phyloP scores from a whole-genome alignment of 768 basidiomycete genomes.

The Coprinopsis marcescibilis region DNA sequence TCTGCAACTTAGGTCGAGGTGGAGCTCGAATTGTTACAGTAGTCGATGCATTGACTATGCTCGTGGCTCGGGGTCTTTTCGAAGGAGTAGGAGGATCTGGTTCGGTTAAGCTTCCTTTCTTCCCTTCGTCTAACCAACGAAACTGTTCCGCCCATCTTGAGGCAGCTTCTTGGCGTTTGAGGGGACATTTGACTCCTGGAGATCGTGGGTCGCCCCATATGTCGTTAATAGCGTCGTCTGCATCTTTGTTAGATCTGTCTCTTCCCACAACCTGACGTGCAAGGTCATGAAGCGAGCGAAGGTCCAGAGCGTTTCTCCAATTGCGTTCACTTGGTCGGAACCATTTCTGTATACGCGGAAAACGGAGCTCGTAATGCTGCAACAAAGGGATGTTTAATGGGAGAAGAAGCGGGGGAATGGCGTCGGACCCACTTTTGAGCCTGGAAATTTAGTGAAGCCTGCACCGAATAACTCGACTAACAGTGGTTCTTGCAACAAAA shows the following conservation, averaged over 20 bases:
- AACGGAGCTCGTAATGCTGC: conserved; percentile 80
- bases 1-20: too few relatives aligned
- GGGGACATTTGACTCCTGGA: conserved; percentile 30
- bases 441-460: conserved; percentile 69
- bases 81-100: background rate
- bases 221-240: conserved; percentile 36
- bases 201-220: conserved; percentile 34
- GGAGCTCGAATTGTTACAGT: too few relatives aligned
- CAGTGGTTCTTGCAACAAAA: conserved; percentile 63
- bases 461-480: conserved; percentile 75
- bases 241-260: conserved; percentile 43
- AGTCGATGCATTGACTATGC: background rate
- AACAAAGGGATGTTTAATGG: background rate
- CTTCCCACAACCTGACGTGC: conserved; percentile 51
- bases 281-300: conserved; percentile 46
- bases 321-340: conserved; percentile 54
- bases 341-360: conserved; percentile 72
- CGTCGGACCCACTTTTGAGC: conserved; percentile 41
- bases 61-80: background rate
- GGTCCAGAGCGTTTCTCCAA: conserved; percentile 53
- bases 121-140: conserved; percentile 9
- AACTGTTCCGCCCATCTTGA: conserved; percentile 40
- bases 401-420: conserved; percentile 3
- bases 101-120: background rate
- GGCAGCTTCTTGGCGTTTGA: conserved; percentile 33